phyloP scores from a whole-genome alignment of 257 asterid genomes.

The Echites panduratus region DNA sequence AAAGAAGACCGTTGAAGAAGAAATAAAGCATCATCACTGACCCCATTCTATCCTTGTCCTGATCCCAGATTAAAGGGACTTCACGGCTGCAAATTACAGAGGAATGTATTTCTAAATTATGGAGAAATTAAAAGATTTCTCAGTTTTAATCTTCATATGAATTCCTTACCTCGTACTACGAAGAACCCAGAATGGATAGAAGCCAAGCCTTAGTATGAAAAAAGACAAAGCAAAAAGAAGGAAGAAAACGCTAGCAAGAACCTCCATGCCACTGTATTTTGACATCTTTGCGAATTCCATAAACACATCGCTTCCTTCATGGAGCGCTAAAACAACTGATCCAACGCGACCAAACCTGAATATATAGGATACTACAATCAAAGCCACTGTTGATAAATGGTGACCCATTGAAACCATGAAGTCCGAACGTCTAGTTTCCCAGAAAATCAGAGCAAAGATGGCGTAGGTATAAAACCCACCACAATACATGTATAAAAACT shows the following conservation, averaged over 20 bases:
- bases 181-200: constrained; percentile 29
- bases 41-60: neutral
- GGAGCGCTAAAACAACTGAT: constrained; percentile 30
- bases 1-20: constrained; percentile 25
- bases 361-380: constrained; percentile 25
- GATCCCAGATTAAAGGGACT: constrained; percentile 10
- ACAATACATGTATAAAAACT: constrained; percentile 32
- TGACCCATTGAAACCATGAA: constrained; percentile 26
- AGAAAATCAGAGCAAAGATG: constrained; percentile 27
- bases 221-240: constrained; percentile 19
- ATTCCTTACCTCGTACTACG: constrained; percentile 26
- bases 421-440: constrained; percentile 32
- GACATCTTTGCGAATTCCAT: constrained; percentile 34
- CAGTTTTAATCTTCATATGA: neutral
- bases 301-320: constrained; percentile 38
- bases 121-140: neutral
- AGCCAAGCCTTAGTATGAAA: constrained; percentile 23
- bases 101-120: no score
- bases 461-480: constrained; percentile 35
- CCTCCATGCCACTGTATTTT: constrained; percentile 24
- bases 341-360: constrained; percentile 32
- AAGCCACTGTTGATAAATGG: constrained; percentile 24
- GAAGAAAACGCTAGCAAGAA: constrained; percentile 25
- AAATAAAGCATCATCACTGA: constrained; percentile 12
- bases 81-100: constrained; percentile 21